Evolutionary conservation across 2,329 filamentous ascomycete species (phyloP).

Genomic region (Chaetomium strumarium): DNA sequence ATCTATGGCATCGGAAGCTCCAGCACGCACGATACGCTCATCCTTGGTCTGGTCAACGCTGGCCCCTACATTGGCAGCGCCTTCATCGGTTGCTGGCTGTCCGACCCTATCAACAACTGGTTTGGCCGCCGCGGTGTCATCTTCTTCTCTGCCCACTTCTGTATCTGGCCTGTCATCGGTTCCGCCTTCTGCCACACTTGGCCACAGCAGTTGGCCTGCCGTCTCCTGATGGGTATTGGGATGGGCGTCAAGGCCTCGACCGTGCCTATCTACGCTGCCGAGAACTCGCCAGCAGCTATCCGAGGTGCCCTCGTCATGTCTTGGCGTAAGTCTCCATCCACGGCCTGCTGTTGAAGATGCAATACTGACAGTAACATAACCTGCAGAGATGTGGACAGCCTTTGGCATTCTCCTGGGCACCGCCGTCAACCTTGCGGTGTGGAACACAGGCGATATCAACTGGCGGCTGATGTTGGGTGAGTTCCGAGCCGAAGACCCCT

Average conservation of each 20-base stretch:
- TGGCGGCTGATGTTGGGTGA: constrained; percentile 35
- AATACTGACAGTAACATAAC: constrained; percentile 4
- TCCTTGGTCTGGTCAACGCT: constrained; percentile 63
- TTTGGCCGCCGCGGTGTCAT: constrained; percentile 54
- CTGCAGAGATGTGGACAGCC: constrained; percentile 54
- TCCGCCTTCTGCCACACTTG: constrained; percentile 66
- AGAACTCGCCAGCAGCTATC: constrained; percentile 63
- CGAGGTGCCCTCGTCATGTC: constrained; percentile 76
- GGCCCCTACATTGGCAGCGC: constrained; percentile 45
- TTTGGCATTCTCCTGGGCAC: constrained; percentile 59
- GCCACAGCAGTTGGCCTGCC: constrained; percentile 63
- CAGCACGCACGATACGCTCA: constrained; percentile 33
- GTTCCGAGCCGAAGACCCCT: neutral
- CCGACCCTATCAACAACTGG: constrained; percentile 47
- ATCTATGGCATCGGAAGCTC: constrained; percentile 43
- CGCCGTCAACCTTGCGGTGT: constrained; percentile 54
- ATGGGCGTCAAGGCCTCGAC: constrained; percentile 70
- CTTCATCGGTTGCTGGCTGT: constrained; percentile 57
- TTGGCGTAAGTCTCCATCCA: constrained; percentile 46
- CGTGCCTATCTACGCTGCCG: constrained; percentile 71
- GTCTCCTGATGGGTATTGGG: constrained; percentile 69
- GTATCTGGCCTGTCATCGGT: constrained; percentile 63
- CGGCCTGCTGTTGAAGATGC: neutral
- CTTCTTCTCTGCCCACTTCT: constrained; percentile 69
- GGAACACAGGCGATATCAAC: constrained; percentile 26